These are phyloP conservation scores for Globisporangium polare DNA, from an alignment of 352 stramenopile genomes.

Conservation along the genomic window DNA sequence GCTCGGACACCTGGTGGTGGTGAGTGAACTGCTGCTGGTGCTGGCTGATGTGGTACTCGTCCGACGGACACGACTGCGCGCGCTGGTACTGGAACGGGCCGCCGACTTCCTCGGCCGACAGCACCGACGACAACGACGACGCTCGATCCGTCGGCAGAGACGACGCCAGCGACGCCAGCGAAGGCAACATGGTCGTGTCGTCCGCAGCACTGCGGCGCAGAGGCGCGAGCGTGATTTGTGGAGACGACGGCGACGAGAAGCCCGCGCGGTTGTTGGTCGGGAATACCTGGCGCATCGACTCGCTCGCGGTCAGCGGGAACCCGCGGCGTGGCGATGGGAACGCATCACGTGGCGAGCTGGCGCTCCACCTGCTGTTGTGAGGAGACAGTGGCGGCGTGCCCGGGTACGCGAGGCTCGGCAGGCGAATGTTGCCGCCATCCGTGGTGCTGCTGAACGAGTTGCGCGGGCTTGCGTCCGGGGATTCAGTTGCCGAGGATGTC, in stretches of 20 bases:
- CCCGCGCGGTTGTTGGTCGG: constrained; percentile 17
- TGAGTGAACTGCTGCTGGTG: neutral
- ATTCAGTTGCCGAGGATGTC: constrained; percentile 22
- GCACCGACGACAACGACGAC: neutral
- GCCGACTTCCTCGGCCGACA: constrained; percentile 35
- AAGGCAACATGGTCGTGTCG: constrained; percentile 19
- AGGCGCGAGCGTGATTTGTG: constrained; percentile 25
- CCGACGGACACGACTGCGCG: constrained; percentile 65
- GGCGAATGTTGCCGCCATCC: constrained; percentile 25
- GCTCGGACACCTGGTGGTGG: constrained; percentile 6
- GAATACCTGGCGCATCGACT: constrained; percentile 19
- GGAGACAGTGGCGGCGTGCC: constrained; percentile 43
- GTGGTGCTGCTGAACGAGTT: constrained; percentile 1
- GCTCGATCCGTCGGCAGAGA: constrained; percentile 16
- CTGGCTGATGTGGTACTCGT: constrained; percentile 23
- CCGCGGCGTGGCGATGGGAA: constrained; percentile 16
- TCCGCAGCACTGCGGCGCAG: constrained; percentile 5
- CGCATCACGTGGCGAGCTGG: constrained; percentile 16
- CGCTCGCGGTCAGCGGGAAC: constrained; percentile 20
- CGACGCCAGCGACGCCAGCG: constrained; percentile 19
- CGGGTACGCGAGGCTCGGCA: constrained; percentile 31
- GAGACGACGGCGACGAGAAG: constrained; percentile 10
- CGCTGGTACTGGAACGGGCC: constrained; percentile 62
- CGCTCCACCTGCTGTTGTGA: constrained; percentile 21
- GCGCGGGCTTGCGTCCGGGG: constrained; percentile 11